A percentile compares a stretch with the other conserved stretches of the same genome.
These are phyloP conservation scores for Cutaneotrichosporon dermatis DNA, from an alignment of 1,284 basidiomycete genomes.

Conservation along the genomic window DNA sequence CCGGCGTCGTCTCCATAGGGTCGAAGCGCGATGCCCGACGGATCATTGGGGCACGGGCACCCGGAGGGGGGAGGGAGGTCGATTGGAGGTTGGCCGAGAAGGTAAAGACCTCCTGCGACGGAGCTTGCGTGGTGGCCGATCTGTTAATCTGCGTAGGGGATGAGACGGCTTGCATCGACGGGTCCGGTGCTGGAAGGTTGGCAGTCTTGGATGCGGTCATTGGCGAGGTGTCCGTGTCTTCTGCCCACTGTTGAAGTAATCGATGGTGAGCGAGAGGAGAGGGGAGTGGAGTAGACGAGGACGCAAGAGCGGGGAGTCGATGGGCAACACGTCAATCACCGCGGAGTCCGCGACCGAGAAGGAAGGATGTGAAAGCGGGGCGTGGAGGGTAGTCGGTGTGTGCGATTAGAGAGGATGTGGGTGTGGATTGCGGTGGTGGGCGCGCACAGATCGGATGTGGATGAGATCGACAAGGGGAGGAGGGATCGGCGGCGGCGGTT, in stretches of 20 bases:
- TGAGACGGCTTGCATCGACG: slow-evolving; percentile 3
- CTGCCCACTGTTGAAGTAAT: background rate
- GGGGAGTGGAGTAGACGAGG: too few species aligned
- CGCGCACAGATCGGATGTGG: too few species aligned
- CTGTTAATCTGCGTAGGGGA: background rate
- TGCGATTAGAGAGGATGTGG: too few species aligned
- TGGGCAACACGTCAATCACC: too few species aligned
- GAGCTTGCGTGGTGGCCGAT: background rate
- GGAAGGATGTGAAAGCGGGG: too few species aligned
- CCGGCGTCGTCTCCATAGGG: slow-evolving; percentile 35
- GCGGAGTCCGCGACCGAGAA: too few species aligned
- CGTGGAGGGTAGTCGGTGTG: too few species aligned
- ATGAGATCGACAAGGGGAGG: too few species aligned
- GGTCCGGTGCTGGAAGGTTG: background rate
- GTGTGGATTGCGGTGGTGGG: too few species aligned
- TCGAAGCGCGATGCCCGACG: slow-evolving; percentile 36
- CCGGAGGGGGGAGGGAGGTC: slow-evolving; percentile 10
- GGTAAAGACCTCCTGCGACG: background rate
- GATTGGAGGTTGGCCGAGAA: background rate
- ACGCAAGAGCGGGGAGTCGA: too few species aligned
- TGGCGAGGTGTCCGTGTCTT: background rate
- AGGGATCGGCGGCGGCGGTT: too few species aligned
- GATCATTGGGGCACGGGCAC: slow-evolving; percentile 20
- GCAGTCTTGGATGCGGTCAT: background rate
- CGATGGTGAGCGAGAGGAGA: too few species aligned